phyloP scores from a whole-genome alignment of 139 green algal species.

The Yamagishiella unicocca region DNA sequence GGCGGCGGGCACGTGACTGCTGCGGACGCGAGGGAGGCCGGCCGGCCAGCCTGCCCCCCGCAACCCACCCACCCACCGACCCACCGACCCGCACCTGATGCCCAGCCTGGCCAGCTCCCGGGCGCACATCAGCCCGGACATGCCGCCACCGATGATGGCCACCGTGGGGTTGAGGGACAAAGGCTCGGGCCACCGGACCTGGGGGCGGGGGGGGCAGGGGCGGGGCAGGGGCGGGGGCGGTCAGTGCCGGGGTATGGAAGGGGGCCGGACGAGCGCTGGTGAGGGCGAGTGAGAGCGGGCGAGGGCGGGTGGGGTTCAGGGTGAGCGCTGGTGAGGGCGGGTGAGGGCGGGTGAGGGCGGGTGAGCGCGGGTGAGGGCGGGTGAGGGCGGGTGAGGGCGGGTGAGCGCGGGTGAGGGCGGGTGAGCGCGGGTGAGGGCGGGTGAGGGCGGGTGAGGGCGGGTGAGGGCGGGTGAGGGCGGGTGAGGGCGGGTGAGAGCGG shows the following conservation, averaged over 20 bases:
- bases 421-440: no score
- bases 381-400: no score
- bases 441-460: no score
- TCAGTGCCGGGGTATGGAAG: background rate
- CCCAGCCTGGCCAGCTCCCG: constrained; percentile 45
- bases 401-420: no score
- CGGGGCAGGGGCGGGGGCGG: background rate
- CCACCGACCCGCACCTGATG: constrained; percentile 38
- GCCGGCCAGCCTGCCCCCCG: background rate
- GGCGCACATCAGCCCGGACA: constrained; percentile 75
- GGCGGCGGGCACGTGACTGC: no score
- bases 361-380: no score
- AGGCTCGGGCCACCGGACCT: constrained; percentile 45
- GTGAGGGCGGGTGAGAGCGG: no score
- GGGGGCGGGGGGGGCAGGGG: background rate
- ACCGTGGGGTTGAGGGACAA: constrained; percentile 54
- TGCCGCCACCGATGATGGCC: constrained; percentile 79
- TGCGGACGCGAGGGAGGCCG: no score
- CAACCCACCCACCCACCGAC: background rate
- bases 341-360: no score
- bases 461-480: no score
- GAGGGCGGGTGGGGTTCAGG: background rate
- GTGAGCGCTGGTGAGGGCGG: no score
- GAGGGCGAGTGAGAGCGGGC: background rate
- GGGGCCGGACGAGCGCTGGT: background rate